Conservation (phyloP, 176 grass and related monocot genomes). For the Oryza glaberrima region DNA sequence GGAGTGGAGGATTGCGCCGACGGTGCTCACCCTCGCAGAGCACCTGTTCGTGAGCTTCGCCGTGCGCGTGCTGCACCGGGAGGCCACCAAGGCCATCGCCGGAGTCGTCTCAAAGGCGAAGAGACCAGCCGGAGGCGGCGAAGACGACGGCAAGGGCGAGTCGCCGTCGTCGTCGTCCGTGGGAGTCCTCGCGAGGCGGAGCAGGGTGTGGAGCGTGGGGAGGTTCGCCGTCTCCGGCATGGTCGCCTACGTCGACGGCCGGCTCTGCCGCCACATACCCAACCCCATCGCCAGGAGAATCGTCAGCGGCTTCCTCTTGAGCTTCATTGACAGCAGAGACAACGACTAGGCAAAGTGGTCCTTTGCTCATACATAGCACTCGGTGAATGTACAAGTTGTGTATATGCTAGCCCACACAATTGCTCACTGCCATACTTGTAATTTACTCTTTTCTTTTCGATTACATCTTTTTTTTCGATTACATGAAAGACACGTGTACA, state of each 20-base stretch:
- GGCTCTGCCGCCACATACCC: slow-evolving; percentile 80
- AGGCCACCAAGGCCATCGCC: slow-evolving; percentile 53
- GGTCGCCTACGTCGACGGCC: slow-evolving; percentile 74
- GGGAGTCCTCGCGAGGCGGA: slow-evolving; percentile 27
- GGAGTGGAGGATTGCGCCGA: slow-evolving; percentile 83
- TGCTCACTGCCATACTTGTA: not conserved
- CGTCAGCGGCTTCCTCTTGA: slow-evolving; percentile 82
- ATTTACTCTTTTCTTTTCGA: not conserved
- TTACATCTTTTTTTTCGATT: not conserved
- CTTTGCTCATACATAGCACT: no score
- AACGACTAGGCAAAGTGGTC: slow-evolving; percentile 1
- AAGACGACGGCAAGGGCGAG: not conserved
- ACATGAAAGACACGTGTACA: not conserved
- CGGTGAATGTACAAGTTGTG: not conserved
- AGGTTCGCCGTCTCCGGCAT: slow-evolving; percentile 67
- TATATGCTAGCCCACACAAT: not conserved
- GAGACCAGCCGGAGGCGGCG: not conserved
- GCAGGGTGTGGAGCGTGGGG: slow-evolving; percentile 59
- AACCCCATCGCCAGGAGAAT: slow-evolving; percentile 79
- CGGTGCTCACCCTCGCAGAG: slow-evolving; percentile 72
- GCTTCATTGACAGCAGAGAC: slow-evolving; percentile 67
- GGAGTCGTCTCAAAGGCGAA: slow-evolving; percentile 39
- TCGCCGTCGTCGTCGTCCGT: not conserved
- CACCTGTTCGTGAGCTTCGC: slow-evolving; percentile 86
- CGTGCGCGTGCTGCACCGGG: slow-evolving; percentile 59